These are phyloP conservation scores for Entomortierella chlamydospora DNA, from an alignment of 192 early-diverging fungal genomes.

Conservation along the genomic window DNA sequence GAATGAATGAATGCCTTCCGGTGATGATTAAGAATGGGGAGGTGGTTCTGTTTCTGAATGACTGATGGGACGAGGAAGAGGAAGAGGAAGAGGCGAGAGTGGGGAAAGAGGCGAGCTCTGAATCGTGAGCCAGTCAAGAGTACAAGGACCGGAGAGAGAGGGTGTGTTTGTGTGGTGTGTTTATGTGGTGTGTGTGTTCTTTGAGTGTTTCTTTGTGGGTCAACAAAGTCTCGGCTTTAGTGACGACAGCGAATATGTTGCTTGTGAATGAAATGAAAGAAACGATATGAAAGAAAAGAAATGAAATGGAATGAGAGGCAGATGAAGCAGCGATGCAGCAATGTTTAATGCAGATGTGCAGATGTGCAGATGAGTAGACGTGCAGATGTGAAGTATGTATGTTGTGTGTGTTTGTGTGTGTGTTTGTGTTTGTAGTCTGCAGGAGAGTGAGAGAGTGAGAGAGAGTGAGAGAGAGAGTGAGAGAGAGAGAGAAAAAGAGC, in stretches of 20 bases:
- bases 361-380: no score
- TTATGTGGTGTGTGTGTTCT: background rate
- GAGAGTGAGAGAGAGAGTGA: background rate
- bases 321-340: background rate
- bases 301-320: background rate
- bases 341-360: no score
- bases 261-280: background rate
- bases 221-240: no score
- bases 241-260: no score
- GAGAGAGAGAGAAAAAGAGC: background rate
- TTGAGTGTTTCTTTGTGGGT: no score
- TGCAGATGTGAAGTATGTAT: no score
- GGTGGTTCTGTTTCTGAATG: background rate
- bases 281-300: background rate
- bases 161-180: background rate
- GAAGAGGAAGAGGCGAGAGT: background rate
- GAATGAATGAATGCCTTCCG: no score
- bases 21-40: background rate
- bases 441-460: background rate
- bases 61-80: background rate
- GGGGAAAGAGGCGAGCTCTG: background rate
- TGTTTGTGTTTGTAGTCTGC: background rate
- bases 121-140: background rate
- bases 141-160: no score
- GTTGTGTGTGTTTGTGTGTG: background rate